A percentile compares a stretch with the other conserved stretches of the same genome.
Evolutionary conservation across 192 early-diverging fungal species (phyloP).

Genomic region (Coemansia brasiliensis): DNA sequence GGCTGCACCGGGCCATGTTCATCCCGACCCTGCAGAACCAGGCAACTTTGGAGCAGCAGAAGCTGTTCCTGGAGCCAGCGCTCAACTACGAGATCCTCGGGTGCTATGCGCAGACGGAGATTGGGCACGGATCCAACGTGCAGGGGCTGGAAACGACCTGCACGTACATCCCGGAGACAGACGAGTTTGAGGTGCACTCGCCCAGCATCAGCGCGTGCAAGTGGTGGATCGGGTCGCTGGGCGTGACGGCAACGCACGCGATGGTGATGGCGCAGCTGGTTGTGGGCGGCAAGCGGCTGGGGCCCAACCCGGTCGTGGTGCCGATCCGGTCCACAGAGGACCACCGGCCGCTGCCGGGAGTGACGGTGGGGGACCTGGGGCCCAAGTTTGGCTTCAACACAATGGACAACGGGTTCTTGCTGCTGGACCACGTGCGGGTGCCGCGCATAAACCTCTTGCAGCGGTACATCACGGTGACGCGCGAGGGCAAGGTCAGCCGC

Average conservation of each 20-base stretch:
- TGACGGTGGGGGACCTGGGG: constrained; percentile 86
- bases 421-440: constrained; percentile 79
- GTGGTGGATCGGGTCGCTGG: constrained; percentile 88
- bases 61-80: constrained; percentile 73
- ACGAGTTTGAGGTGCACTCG: constrained; percentile 85
- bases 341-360: constrained; percentile 72
- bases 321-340: constrained; percentile 74
- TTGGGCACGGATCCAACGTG: constrained; percentile 70
- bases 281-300: constrained; percentile 70
- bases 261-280: constrained; percentile 84
- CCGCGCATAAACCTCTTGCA: constrained; percentile 77
- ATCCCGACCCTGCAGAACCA: constrained; percentile 76
- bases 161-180: constrained; percentile 76
- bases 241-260: constrained; percentile 76
- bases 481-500: constrained; percentile 67
- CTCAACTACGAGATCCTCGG: constrained; percentile 75
- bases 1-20: constrained; percentile 81
- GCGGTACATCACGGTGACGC: constrained; percentile 70
- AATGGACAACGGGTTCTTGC: constrained; percentile 84
- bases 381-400: constrained; percentile 86
- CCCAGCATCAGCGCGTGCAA: constrained; percentile 77
- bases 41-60: constrained; percentile 75
- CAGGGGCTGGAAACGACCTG: constrained; percentile 89
- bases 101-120: constrained; percentile 85
- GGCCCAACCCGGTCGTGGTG: constrained; percentile 78